phyloP scores from a whole-genome alignment of 129 eudicot species.

The Tanacetum coccineum region DNA sequence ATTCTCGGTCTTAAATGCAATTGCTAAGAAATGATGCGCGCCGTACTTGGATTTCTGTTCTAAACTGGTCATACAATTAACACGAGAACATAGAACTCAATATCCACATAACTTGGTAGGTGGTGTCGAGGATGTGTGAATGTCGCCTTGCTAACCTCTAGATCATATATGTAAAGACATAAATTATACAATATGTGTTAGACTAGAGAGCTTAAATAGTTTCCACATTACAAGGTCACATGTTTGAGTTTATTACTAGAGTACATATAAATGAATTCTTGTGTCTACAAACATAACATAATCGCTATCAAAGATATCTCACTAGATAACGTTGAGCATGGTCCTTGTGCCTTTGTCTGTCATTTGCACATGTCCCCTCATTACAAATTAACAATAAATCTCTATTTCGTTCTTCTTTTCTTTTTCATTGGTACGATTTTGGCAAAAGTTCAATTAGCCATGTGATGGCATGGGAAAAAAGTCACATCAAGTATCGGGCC shows the following conservation, averaged over 20 bases:
- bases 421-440: background rate
- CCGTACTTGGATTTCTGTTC: no score
- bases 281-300: background rate
- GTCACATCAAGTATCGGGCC: background rate
- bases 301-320: background rate
- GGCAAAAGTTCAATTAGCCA: background rate
- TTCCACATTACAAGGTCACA: background rate
- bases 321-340: background rate
- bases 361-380: conserved; percentile 9
- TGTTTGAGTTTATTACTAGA: background rate
- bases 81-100: no score
- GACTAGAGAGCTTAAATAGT: background rate
- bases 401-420: background rate
- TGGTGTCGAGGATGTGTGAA: no score
- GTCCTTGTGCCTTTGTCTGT: conserved; percentile 21
- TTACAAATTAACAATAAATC: background rate
- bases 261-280: background rate
- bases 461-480: background rate
- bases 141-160: no score
- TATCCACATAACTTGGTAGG: no score
- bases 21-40: no score
- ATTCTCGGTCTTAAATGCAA: background rate
- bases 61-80: no score
- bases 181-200: background rate
- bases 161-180: no score